These are phyloP conservation scores for Wickerhamomyces canadensis DNA, from an alignment of 805 yeast species.

Conservation along the genomic window DNA sequence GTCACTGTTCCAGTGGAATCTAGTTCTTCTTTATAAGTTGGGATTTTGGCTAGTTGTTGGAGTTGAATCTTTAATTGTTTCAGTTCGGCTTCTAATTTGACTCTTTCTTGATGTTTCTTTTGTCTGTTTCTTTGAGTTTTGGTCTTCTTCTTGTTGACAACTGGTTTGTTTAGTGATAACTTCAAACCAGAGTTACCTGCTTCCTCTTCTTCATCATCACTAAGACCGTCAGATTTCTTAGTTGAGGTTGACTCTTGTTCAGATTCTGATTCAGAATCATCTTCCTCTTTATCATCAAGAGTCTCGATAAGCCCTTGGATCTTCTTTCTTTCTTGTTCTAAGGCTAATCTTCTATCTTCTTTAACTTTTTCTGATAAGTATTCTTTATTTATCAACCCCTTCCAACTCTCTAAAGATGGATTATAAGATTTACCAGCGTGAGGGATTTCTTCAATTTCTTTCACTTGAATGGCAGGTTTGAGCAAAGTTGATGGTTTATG, in stretches of 20 bases:
- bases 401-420: constrained; percentile 85
- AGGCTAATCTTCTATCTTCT: constrained; percentile 57
- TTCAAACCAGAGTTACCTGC: constrained; percentile 32
- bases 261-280: constrained; percentile 29
- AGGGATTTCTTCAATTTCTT: constrained; percentile 48
- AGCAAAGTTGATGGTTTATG: constrained; percentile 50
- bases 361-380: constrained; percentile 56
- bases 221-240: too few relatives aligned
- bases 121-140: constrained; percentile 69
- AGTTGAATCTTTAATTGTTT: constrained; percentile 57
- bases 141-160: constrained; percentile 66
- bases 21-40: constrained; percentile 28
- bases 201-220: constrained; percentile 34
- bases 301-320: constrained; percentile 62
- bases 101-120: constrained; percentile 54
- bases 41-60: constrained; percentile 48
- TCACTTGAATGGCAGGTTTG: constrained; percentile 47
- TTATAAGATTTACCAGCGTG: constrained; percentile 91
- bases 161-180: constrained; percentile 71
- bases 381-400: constrained; percentile 60
- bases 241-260: too few relatives aligned
- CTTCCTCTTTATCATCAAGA: constrained; percentile 53
- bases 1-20: constrained; percentile 13
- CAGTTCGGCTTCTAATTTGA: constrained; percentile 48
- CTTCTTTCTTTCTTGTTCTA: constrained; percentile 57